These are phyloP conservation scores for Agaricales sp. DNA, from an alignment of 1,284 basidiomycete species.

Conservation along the genomic window DNA sequence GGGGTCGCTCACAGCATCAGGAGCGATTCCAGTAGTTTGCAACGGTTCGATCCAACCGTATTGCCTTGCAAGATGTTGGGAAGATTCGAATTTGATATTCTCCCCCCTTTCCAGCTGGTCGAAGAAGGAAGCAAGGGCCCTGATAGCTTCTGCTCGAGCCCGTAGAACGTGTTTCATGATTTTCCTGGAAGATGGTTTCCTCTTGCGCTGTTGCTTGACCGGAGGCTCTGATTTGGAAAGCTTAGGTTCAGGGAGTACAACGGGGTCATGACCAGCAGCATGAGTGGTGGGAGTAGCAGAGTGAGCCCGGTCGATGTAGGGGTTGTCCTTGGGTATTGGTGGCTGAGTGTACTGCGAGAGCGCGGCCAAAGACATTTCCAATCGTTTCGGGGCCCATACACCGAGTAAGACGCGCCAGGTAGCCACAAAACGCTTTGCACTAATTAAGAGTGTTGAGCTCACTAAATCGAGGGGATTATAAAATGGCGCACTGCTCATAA, in stretches of 20 bases:
- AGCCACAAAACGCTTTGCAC: conserved; percentile 73
- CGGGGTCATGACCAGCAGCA: conserved; percentile 8
- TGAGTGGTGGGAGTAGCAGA: conserved; percentile 18
- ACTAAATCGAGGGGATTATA: conserved; percentile 13
- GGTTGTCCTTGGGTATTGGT: conserved; percentile 50
- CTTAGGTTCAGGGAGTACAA: conserved; percentile 6
- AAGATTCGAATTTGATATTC: conserved; percentile 15
- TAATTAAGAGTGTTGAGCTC: conserved; percentile 20
- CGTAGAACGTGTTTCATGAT: conserved; percentile 82
- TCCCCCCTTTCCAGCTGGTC: conserved; percentile 48
- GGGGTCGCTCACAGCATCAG: conserved; percentile 10
- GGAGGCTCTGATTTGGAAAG: conserved; percentile 25
- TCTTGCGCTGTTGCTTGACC: conserved; percentile 28
- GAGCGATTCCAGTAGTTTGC: neutral
- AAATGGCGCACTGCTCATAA: conserved; percentile 61
- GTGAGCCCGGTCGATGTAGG: conserved; percentile 46
- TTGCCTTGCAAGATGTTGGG: conserved; percentile 45
- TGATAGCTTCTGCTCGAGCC: conserved; percentile 68
- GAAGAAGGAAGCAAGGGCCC: conserved; percentile 62
- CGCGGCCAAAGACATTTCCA: conserved; percentile 63
- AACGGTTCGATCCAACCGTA: conserved; percentile 30
- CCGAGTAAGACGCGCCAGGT: conserved; percentile 88
- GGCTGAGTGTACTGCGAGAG: conserved; percentile 71
- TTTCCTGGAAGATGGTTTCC: conserved; percentile 63
- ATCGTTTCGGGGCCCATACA: conserved; percentile 76